Base-by-base conservation (phyloP, 768 basidiomycete species). In the Hysterangium stoloniferum region DNA sequence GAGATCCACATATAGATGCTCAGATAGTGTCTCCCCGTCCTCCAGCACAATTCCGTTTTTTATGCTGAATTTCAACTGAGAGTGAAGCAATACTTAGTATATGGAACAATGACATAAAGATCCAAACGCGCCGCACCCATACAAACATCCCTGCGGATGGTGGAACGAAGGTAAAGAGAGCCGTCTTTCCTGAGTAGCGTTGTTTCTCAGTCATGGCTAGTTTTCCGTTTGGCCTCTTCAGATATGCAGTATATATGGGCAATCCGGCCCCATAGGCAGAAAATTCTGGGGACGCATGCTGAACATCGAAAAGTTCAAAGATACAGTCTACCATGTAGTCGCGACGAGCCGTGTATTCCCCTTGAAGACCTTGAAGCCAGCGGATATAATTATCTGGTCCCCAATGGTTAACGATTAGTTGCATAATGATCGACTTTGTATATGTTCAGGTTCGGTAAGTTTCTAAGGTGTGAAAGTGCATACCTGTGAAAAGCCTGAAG, bases 141-240 rank as follows among this genome's bases (percentile, higher is more conserved):
- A 82, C 55, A 64, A 88, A 91, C 89, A 91, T 93, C 6, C 89
- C 89, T n/a, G 83, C 74, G 1, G 76, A 75, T 0, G 88, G 87
- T 11, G 86, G 83, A 1, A 86, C 75, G 60, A 89, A 83, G 41
- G 77, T 80, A 55, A 89, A 75, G 53, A 83, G 59, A 20, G 71
- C 61, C 8, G 53, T 54, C 57, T 62, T 45, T 52, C 52, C 41
- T 37, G 41, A 52, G 47, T 43, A 44, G 19, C 62, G 17, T 15
- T 56, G 19, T 66, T 78, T 79, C 64, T 79, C 75, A 49, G 64
- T 58, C 58, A 61, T 63, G 37, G 46, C 49, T 7, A 37, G 53
- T 42, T 51, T n/a, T 22, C 40, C 49, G 52, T 22, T 33, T 38
- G 15, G 4, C 13, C 41, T 63, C 61, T 70, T 74, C 37, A 62